Evolutionary conservation across 257 asterid species (phyloP), one percentile per base, ranked within the genome.

Genomic region (Prunella vulgaris): DNA sequence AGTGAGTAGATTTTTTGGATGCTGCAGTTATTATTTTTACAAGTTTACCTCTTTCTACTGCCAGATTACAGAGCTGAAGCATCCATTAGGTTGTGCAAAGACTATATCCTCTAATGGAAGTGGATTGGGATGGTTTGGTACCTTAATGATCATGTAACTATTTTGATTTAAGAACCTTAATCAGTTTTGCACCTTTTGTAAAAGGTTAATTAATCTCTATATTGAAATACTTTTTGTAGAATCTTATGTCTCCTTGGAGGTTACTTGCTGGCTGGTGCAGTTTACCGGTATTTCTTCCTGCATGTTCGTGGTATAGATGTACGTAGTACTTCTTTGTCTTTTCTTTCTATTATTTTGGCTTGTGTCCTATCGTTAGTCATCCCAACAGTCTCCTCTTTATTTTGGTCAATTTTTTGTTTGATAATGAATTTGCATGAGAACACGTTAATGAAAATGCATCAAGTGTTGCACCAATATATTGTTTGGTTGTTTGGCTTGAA

Each of bases 1-100:
- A 22, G 57, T 6, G 56, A 44, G 49, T 4, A 18, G 20, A 10
- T 52, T 40, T 9, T n/a, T 42, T 70, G 58, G 51, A 25, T 3
- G 28, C 68, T 24, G 12, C 33, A 20, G 21, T 27, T 37, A 62
- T 68, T 37, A 30, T 40, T 64, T 68, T 68, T 70, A 77, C 73
- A 68, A 74, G 42, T 70, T 78, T 64, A 56, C 64, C 68, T 48
- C 17, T 40, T 49, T 40, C 65, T 46, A 21, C 60, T 82, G 70
- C 69, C 86, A 93, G 98, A 81, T 69, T 32, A 86, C 97, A 25
- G 82, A 85, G 79, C 61, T 93, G 77, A 84, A 82, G 79, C 98
- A 93, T 84, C 98, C 98, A 35, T 82, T 93, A 59, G 98, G 97
- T 78, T 90, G 98, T 68, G 95, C 96, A 4, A 77, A 80, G 84